These are phyloP conservation scores for Gymnopilus dilepis DNA, from an alignment of 768 basidiomycete species.

Conservation along the genomic window DNA sequence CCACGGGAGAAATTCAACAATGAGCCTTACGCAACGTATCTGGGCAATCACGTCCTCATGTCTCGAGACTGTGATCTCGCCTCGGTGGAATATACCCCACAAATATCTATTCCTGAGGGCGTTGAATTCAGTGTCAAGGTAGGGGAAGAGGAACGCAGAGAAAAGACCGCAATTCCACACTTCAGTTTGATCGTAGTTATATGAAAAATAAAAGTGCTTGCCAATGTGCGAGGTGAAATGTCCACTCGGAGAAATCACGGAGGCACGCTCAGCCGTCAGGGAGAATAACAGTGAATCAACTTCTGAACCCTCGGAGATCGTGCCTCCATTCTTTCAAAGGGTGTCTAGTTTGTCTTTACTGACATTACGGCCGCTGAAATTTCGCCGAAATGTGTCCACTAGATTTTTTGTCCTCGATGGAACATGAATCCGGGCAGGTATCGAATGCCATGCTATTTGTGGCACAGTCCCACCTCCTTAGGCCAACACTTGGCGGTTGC, in stretches of 20 bases:
- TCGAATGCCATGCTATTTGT: slow-evolving; percentile 12
- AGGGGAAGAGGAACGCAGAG: slow-evolving; percentile 2
- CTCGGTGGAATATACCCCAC: slow-evolving; percentile 5
- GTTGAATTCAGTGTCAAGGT: background rate
- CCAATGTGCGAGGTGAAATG: slow-evolving; percentile 2
- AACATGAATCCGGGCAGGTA: background rate
- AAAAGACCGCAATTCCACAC: background rate
- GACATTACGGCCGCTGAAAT: slow-evolving; percentile 24
- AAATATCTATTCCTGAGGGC: slow-evolving; percentile 6
- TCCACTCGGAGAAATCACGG: slow-evolving; percentile 29
- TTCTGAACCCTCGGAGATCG: slow-evolving; percentile 28
- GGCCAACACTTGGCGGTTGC: background rate
- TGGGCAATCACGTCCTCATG: slow-evolving; percentile 1
- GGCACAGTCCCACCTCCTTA: slow-evolving; percentile 1
- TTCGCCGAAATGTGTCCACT: slow-evolving; percentile 25
- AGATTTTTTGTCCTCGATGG: slow-evolving; percentile 5
- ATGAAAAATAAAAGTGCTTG: slow-evolving; percentile 8
- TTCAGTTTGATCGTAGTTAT: slow-evolving; percentile 10
- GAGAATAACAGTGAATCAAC: slow-evolving; percentile 25
- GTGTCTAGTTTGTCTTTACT: background rate
- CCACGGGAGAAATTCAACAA: background rate
- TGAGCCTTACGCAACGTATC: background rate
- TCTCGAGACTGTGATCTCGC: background rate
- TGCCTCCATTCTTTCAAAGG: slow-evolving; percentile 11
- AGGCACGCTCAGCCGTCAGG: slow-evolving; percentile 22